Percentiles rank a stretch among this genome's conserved stretches.
Evolutionary conservation across 805 yeast genomes (phyloP).

Genomic region (Metschnikowia hibisci): DNA sequence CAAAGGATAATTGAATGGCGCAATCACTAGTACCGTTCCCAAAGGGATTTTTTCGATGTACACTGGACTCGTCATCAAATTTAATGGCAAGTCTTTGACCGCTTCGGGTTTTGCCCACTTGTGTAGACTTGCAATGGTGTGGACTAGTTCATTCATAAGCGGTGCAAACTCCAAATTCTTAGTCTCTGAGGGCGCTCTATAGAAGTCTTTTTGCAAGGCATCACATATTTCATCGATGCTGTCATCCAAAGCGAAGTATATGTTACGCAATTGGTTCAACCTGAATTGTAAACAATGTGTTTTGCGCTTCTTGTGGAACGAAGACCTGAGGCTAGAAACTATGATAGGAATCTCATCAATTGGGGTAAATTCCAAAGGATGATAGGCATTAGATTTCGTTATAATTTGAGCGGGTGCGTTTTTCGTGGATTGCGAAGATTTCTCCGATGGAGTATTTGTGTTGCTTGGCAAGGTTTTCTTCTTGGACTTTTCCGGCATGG

Average conservation of each 20-base stretch:
- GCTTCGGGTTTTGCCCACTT: constrained; percentile 56
- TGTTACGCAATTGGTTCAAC: constrained; percentile 57
- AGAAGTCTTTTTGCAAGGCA: constrained; percentile 65
- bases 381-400: not conserved
- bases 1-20: constrained; percentile 82
- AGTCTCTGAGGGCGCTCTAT: constrained; percentile 62
- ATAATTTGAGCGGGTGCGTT: not conserved
- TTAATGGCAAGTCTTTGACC: constrained; percentile 35
- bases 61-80: constrained; percentile 22
- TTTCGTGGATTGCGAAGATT: not conserved
- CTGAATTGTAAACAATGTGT: constrained; percentile 53
- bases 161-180: constrained; percentile 52
- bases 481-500: not conserved
- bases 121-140: constrained; percentile 55
- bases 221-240: constrained; percentile 49
- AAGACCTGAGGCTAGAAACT: constrained; percentile 38
- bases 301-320: constrained; percentile 44
- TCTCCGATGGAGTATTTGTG: not conserved
- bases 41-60: constrained; percentile 28
- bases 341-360: constrained; percentile 45
- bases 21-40: constrained; percentile 70
- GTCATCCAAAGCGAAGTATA: constrained; percentile 62
- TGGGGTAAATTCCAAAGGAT: constrained; percentile 39
- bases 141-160: constrained; percentile 51
- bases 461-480: not conserved